Base-by-base conservation (phyloP, 805 yeast species). In the Yarrowia sp. region DNA sequence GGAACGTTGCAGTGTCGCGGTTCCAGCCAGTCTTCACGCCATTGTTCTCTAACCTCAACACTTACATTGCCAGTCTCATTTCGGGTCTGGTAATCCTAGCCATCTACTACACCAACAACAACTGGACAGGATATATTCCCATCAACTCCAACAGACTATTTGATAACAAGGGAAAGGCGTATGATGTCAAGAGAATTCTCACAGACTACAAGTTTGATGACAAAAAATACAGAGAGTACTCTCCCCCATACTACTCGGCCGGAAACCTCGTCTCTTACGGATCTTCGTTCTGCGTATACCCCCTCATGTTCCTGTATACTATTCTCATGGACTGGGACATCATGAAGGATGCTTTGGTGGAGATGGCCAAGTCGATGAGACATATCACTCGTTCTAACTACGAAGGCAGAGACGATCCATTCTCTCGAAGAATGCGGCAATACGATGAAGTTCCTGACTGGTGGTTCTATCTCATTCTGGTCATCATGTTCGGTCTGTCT, bases 381-480 rank as follows among this genome's bases (percentile, higher is more conserved):
- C 44, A 54, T 9, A 26, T 40, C 26, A 24, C 21, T 7, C 46
- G 35, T 30, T 43, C 41, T 7, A 52, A 40, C 11, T 40, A 44
- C 19, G 56, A 66, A 16, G 66, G 51, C 11, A 12, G 66, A 41
- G 54, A 70, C 30, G 72, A 70, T 41, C 62, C 68, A 14, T 68
- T 67, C 54, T 54, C 64, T 19, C 35, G 66, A 38, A 76, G 84
- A 70, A 84, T 83, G 85, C 71, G 69, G 44, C 76, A 74, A 64
- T 87, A 87, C 72, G 80, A 80, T 30, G 91, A 87, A 67, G 90
- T 86, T 17, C 95, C 96, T 0, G 88, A 85, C 68, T 85, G 87
- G 86, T 86, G 91, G 90, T 87, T 82, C 38, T 65, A 83, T 14
- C 68, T 77, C 16, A 77, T 86, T 26, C 75, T 85, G 9, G 67